Conservation (phyloP, 805 yeast species). For the Isabelozyma pseudorhagii region DNA sequence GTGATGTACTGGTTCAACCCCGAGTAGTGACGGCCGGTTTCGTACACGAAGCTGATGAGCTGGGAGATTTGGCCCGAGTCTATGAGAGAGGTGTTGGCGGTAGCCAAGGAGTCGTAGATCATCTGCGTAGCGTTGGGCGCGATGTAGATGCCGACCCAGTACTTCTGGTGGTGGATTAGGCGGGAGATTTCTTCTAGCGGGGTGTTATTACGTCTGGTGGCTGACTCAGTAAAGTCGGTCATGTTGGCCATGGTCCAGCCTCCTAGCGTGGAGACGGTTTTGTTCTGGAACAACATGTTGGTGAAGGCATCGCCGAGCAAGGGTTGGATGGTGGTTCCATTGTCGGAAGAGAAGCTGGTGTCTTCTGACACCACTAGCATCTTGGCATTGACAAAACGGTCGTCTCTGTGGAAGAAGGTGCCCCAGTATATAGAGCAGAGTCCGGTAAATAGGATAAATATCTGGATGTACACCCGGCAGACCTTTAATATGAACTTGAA, state of each 20-base stretch:
- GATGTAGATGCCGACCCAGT: slow-evolving; percentile 29
- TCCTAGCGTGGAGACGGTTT: slow-evolving; percentile 10
- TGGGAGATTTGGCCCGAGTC: slow-evolving; percentile 5
- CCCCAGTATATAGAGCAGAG: slow-evolving; percentile 43
- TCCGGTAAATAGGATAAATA: slow-evolving; percentile 22
- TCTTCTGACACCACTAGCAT: slow-evolving; percentile 38
- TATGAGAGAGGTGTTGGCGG: slow-evolving; percentile 9
- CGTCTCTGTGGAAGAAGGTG: slow-evolving; percentile 25
- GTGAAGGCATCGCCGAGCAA: slow-evolving; percentile 14
- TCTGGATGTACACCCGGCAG: slow-evolving; percentile 12
- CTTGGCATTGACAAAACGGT: slow-evolving; percentile 27
- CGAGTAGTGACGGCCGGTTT: slow-evolving; percentile 27
- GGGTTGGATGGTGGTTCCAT: slow-evolving; percentile 16
- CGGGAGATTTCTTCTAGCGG: slow-evolving; percentile 14
- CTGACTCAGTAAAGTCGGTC: slow-evolving; percentile 10
- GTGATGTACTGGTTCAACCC: slow-evolving; percentile 28
- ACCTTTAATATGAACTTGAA: slow-evolving; percentile 5
- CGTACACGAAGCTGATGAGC: slow-evolving; percentile 19
- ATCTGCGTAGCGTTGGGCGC: slow-evolving; percentile 22
- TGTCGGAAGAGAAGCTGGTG: slow-evolving; percentile 8
- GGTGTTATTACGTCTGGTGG: slow-evolving; percentile 14
- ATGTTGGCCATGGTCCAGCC: slow-evolving; percentile 13
- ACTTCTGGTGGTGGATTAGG: slow-evolving; percentile 23
- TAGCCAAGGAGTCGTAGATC: slow-evolving; percentile 13
- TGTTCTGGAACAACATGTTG: slow-evolving; percentile 11